A percentile compares a stretch with the other conserved stretches of the same genome.
These are phyloP conservation scores for Lepidium didymum DNA, from an alignment of 345 rosid species.

Conservation along the genomic window DNA sequence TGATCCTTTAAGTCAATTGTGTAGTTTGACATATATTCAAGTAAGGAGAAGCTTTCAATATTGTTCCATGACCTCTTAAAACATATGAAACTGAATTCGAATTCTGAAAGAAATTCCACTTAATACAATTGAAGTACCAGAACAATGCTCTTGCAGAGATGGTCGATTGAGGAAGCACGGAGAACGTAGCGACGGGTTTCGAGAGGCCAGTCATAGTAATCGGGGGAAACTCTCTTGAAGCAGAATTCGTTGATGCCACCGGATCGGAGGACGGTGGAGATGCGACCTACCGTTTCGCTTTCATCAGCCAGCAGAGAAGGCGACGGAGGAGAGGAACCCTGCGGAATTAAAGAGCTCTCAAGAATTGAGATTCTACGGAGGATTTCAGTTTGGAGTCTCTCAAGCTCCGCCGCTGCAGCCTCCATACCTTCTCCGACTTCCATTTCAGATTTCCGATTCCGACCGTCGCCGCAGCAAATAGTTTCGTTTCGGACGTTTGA, in stretches of 20 bases:
- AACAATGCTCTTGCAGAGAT: conserved; percentile 94
- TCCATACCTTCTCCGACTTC: conserved; percentile 27
- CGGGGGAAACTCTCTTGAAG: conserved; percentile 51
- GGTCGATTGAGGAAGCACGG: conserved; percentile 63
- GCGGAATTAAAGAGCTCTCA: conserved; percentile 36
- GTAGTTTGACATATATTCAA: not conserved
- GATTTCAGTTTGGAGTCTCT: conserved; percentile 46
- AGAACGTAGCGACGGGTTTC: conserved; percentile 68
- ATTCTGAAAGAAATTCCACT: not conserved
- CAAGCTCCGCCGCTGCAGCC: conserved; percentile 47
- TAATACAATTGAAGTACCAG: conserved; percentile 37
- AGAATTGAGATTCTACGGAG: conserved; percentile 48
- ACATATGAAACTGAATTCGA: not conserved
- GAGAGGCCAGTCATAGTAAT: conserved; percentile 74
- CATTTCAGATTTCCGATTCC: not conserved
- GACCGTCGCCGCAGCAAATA: not conserved
- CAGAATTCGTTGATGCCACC: conserved; percentile 47
- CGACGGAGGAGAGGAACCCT: conserved; percentile 8
- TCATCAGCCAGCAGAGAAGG: conserved; percentile 15
- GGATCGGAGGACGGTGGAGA: conserved; percentile 54
- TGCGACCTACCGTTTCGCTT: conserved; percentile 46
- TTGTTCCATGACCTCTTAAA: not conserved
- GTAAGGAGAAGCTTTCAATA: not conserved
- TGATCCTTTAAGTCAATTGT: not conserved
- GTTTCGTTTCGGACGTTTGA: not conserved